Base-by-base conservation (phyloP, 2,329 filamentous ascomycete species). In the Ceratocystis cubensis region DNA sequence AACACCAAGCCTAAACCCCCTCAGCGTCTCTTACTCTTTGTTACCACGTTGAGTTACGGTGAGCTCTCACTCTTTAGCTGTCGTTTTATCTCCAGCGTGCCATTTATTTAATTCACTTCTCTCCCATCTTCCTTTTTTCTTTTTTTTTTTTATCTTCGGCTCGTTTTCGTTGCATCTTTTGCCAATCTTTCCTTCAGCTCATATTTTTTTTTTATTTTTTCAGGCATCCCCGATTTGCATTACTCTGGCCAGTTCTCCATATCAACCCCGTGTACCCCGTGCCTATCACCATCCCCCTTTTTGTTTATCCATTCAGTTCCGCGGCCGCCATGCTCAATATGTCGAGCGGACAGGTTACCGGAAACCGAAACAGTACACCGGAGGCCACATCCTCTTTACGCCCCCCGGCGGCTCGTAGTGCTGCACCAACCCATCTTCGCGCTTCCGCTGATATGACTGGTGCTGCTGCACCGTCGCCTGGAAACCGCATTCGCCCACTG, bases 301-400 rank as follows among this genome's bases (percentile, higher is more conserved):
- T 20, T 45, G 30, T 46, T 28, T 44, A 25, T 59, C 45, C 22
- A 28, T 37, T 22, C 25, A 28, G 22, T 15, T 44, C 46, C 64
- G 33, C 17, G 37, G 15, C 57, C 66, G 61, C 56, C 64, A 82
- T 82, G 80, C 76, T 81, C 78, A 82, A 81, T 69, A 85, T 86
- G 83, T 84, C 88, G 76, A 85, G 86, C 72, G 87, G 81, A 73
- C 84, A 85, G 74, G 79, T 84, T 70, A 84, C 87, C 75, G 85
- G 85, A 71, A 97, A 97, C 79, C 88, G 94, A 73, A 97, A 97
- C 79, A 97, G 92, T 82, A 97, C 93, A 59, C 94, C 94, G 66
- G 94, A 97, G 80, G 90, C 88, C 65, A 91, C 89, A 69, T 88
- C 87, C 65, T 86, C 90, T 70, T 86, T 96, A 73, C 88, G 93